Percentiles rank a stretch among this genome's conserved stretches.
phyloP scores from a whole-genome alignment of 1,139 yeast genomes.

The Suhomyces terraborum region DNA sequence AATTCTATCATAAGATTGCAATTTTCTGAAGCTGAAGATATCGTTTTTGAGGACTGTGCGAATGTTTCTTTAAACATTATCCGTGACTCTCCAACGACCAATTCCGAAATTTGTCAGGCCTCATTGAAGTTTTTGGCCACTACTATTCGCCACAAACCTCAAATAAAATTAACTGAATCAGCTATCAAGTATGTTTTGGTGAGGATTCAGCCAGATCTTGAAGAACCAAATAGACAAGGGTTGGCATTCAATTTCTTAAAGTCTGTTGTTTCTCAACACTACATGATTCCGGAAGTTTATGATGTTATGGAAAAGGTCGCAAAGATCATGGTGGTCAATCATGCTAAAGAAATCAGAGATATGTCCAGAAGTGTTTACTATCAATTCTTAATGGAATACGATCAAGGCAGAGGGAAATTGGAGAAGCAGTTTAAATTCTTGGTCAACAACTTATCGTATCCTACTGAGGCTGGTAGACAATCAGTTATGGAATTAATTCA shows the following conservation, averaged over 20 bases:
- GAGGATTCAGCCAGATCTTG: slow-evolving; percentile 84
- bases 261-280: slow-evolving; percentile 69
- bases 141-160: slow-evolving; percentile 68
- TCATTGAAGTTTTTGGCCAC: slow-evolving; percentile 75
- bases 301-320: slow-evolving; percentile 84
- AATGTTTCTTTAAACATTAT: slow-evolving; percentile 66
- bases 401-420: slow-evolving; percentile 85
- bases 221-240: slow-evolving; percentile 88
- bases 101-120: slow-evolving; percentile 80
- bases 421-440: slow-evolving; percentile 82
- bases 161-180: slow-evolving; percentile 64
- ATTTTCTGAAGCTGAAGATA: slow-evolving; percentile 57
- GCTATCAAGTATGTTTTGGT: slow-evolving; percentile 76
- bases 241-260: slow-evolving; percentile 82
- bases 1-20: slow-evolving; percentile 62
- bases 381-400: slow-evolving; percentile 90
- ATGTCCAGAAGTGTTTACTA: slow-evolving; percentile 82
- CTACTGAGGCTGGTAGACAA: slow-evolving; percentile 83
- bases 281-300: slow-evolving; percentile 84
- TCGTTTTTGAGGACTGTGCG: slow-evolving; percentile 58
- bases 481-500: slow-evolving; percentile 89
- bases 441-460: slow-evolving; percentile 82
- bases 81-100: slow-evolving; percentile 76
- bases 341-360: slow-evolving; percentile 78
- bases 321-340: slow-evolving; percentile 87